These are phyloP conservation scores for Blastobotrys illinoisensis DNA, from an alignment of 1,139 yeast genomes.

Conservation along the genomic window DNA sequence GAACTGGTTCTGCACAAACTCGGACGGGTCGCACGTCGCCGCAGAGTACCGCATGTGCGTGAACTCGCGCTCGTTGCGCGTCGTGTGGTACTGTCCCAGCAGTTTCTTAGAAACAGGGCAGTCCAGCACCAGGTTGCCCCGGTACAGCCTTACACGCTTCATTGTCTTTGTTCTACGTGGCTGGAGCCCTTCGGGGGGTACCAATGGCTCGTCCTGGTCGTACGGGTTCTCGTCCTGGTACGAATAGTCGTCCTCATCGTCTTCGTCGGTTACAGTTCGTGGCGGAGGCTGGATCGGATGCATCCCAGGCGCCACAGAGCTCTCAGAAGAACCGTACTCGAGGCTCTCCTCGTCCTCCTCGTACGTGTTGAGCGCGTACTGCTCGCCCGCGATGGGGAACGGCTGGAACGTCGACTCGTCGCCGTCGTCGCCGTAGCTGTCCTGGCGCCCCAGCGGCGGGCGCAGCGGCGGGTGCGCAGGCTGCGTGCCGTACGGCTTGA, in stretches of 20 bases:
- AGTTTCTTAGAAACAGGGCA: slow-evolving; percentile 68
- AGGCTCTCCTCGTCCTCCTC: slow-evolving; percentile 23
- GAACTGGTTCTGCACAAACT: slow-evolving; percentile 52
- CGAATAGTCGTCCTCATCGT: slow-evolving; percentile 8
- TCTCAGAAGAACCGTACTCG: background rate
- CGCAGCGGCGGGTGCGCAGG: slow-evolving; percentile 1
- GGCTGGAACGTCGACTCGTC: slow-evolving; percentile 29
- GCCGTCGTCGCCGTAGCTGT: slow-evolving; percentile 20
- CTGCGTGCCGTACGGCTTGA: slow-evolving; percentile 8
- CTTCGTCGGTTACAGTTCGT: slow-evolving; percentile 29
- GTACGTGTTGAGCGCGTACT: slow-evolving; percentile 36
- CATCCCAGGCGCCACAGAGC: background rate
- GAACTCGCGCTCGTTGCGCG: slow-evolving; percentile 57
- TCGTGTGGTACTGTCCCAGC: slow-evolving; percentile 44
- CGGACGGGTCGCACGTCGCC: slow-evolving; percentile 72
- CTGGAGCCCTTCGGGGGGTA: slow-evolving; percentile 25
- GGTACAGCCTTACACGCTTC: slow-evolving; percentile 50
- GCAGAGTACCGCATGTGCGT: slow-evolving; percentile 76
- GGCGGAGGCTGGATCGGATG: background rate
- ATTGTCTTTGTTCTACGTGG: slow-evolving; percentile 37
- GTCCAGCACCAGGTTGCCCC: slow-evolving; percentile 72
- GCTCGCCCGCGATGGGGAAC: slow-evolving; percentile 37
- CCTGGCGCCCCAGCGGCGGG: slow-evolving; percentile 8
- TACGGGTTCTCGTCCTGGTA: slow-evolving; percentile 18
- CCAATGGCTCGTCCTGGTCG: slow-evolving; percentile 13